Conservation (phyloP, 148 eudicot species). For the Cornus florida region DNA sequence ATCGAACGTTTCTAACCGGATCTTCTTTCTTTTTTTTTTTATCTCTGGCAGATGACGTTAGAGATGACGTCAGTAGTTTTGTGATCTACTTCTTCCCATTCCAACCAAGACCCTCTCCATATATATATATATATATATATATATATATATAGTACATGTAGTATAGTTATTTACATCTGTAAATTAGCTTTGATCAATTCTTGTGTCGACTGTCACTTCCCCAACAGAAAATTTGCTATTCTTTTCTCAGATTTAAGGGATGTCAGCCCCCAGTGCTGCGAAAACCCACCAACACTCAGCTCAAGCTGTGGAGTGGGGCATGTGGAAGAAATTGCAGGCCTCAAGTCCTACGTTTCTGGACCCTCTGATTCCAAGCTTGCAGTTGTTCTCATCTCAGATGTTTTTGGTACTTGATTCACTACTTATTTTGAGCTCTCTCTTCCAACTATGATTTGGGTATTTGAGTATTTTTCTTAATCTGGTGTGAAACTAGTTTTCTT, state of each 20-base stretch:
- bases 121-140: no score
- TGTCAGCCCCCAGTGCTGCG: constrained; percentile 57
- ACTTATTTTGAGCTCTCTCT: constrained; percentile 35
- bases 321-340: constrained; percentile 40
- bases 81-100: no score
- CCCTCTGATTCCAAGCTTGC: background rate
- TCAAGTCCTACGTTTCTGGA: constrained; percentile 16
- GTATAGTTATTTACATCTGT: no score
- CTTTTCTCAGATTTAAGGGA: background rate
- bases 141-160: no score
- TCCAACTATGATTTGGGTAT: constrained; percentile 23
- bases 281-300: constrained; percentile 40
- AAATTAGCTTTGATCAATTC: no score
- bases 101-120: no score
- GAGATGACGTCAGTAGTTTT: no score
- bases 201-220: no score
- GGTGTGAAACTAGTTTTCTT: background rate
- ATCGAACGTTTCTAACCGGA: no score
- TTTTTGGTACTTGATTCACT: background rate
- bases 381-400: background rate
- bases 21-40: no score
- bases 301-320: constrained; percentile 36
- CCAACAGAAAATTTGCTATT: background rate
- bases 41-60: no score
- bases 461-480: background rate